Evolutionary conservation across 2,329 filamentous ascomycete species (phyloP).

Genomic region (Acrodontium crateriforme): DNA sequence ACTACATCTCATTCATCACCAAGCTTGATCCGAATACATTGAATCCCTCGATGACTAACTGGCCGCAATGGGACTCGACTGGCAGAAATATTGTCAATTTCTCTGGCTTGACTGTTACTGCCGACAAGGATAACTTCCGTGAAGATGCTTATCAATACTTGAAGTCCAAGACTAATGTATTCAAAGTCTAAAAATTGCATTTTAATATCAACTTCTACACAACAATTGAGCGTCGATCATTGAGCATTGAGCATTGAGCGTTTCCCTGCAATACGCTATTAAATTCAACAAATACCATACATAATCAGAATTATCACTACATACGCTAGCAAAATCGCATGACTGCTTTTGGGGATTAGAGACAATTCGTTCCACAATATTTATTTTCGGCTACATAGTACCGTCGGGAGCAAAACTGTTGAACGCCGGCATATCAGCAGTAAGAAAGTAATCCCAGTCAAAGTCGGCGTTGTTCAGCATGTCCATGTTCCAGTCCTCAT

Average conservation of each 20-base stretch:
- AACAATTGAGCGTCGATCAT: too few species aligned
- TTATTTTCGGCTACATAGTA: constrained; percentile 11
- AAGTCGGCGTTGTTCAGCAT: constrained; percentile 19
- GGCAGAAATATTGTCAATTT: constrained; percentile 3
- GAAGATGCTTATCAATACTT: too few species aligned
- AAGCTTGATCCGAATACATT: constrained; percentile 50
- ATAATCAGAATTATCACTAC: not conserved
- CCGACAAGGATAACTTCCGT: too few species aligned
- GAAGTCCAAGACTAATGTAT: too few species aligned
- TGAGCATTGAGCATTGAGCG: too few species aligned
- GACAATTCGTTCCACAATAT: too few species aligned
- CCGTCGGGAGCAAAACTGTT: constrained; percentile 20
- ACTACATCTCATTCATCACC: constrained; percentile 61
- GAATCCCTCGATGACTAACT: constrained; percentile 25
- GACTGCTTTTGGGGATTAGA: too few species aligned
- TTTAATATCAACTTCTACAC: too few species aligned
- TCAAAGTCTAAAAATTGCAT: too few species aligned
- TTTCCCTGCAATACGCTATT: too few species aligned
- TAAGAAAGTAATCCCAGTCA: constrained; percentile 21
- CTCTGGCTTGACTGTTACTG: too few species aligned
- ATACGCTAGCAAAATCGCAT: not conserved
- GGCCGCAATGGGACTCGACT: constrained; percentile 43
- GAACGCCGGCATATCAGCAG: constrained; percentile 19
- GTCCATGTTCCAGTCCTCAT: constrained; percentile 22
- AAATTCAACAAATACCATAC: too few species aligned